phyloP scores from a whole-genome alignment of 495 filamentous ascomycete species.

The Polyplosphaeria fusca region DNA sequence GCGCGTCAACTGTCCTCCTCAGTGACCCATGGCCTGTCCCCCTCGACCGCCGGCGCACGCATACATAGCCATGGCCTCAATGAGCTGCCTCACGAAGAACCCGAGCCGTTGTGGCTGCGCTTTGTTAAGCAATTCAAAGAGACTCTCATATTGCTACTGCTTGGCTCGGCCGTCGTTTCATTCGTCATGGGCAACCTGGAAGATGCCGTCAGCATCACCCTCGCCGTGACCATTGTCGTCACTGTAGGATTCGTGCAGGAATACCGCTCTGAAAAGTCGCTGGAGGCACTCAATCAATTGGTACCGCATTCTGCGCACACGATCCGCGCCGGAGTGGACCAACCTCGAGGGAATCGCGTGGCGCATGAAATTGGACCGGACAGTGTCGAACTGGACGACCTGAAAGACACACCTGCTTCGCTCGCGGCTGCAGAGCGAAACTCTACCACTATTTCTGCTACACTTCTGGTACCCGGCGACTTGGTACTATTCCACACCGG shows the following conservation, averaged over 20 bases:
- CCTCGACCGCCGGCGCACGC: conserved; percentile 73
- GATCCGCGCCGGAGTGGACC: conserved; percentile 53
- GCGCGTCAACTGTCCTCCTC: conserved; percentile 80
- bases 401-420: conserved; percentile 40
- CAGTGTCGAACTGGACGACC: conserved; percentile 36
- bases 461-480: conserved; percentile 86
- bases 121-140: conserved; percentile 97
- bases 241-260: conserved; percentile 96
- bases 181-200: conserved; percentile 93
- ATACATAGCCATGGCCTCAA: conserved; percentile 82
- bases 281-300: conserved; percentile 89
- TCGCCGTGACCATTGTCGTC: conserved; percentile 95
- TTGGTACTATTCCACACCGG: conserved; percentile 90
- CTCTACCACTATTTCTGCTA: conserved; percentile 78
- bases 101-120: conserved; percentile 89
- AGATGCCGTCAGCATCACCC: conserved; percentile 90
- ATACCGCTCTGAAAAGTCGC: conserved; percentile 94
- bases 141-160: conserved; percentile 80
- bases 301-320: conserved; percentile 93
- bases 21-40: conserved; percentile 71
- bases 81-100: conserved; percentile 88
- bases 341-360: conserved; percentile 14
- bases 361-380: conserved; percentile 34
- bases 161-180: conserved; percentile 84
- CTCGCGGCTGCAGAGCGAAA: conserved; percentile 61